These are phyloP conservation scores for Pseudozyma hubeiensis DNA, from an alignment of 1,284 basidiomycete genomes.

Conservation along the genomic window DNA sequence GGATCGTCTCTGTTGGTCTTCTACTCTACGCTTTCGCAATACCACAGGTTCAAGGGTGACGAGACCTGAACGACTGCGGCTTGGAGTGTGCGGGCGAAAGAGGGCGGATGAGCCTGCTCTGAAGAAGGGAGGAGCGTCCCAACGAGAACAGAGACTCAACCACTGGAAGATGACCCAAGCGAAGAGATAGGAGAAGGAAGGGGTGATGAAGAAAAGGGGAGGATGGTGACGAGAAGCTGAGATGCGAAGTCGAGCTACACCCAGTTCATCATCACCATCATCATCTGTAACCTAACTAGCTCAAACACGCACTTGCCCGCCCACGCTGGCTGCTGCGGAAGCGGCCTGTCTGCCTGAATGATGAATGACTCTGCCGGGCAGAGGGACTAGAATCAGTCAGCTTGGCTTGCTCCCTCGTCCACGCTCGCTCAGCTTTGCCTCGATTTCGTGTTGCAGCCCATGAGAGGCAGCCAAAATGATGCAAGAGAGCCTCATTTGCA, in stretches of 20 bases:
- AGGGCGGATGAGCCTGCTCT: constrained; percentile 44
- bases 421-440: no score
- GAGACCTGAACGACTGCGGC: constrained; percentile 17
- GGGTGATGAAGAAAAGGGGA: constrained; percentile 4
- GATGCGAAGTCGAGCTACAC: background rate
- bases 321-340: no score
- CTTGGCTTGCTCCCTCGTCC: no score
- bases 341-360: no score
- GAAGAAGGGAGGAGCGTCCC: constrained; percentile 31
- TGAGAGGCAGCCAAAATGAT: no score
- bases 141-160: constrained; percentile 25
- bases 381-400: no score
- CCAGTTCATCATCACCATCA: background rate
- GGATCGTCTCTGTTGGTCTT: constrained; percentile 25
- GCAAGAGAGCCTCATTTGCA: no score
- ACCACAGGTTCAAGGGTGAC: constrained; percentile 9
- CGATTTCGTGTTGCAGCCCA: no score
- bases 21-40: constrained; percentile 27
- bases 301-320: no score
- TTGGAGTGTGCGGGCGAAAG: constrained; percentile 12
- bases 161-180: constrained; percentile 40
- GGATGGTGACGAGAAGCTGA: constrained; percentile 42
- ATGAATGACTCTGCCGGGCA: no score
- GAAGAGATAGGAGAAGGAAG: constrained; percentile 2
- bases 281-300: background rate